Percentiles rank a stretch among this genome's conserved stretches.
phyloP scores from a whole-genome alignment of 2,329 filamentous ascomycete species.

The Coniochaeta sp. region DNA sequence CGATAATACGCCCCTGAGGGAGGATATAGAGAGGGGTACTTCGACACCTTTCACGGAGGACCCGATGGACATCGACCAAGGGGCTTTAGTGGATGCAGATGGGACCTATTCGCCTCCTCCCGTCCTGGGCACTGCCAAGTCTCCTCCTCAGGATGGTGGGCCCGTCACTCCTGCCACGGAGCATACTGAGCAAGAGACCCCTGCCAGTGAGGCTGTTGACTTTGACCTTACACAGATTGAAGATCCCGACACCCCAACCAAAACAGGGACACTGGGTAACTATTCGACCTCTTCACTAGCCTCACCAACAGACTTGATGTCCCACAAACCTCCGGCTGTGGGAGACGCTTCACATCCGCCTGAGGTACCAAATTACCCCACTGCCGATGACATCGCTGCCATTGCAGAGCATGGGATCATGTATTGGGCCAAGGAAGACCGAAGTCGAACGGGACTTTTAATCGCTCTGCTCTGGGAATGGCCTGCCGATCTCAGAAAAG shows the following conservation, averaged over 20 bases:
- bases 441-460: slow-evolving; percentile 15
- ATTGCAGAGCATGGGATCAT: slow-evolving; percentile 9
- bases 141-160: neutral
- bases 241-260: neutral
- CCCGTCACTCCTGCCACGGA: neutral
- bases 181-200: neutral
- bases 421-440: neutral
- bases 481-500: neutral
- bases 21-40: neutral
- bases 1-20: slow-evolving; percentile 5
- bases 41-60: neutral
- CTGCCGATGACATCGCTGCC: slow-evolving; percentile 3
- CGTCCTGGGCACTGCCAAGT: too few species aligned
- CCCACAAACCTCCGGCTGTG: neutral
- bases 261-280: neutral
- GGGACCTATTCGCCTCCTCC: neutral
- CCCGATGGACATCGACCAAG: slow-evolving; percentile 1
- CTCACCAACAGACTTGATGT: neutral
- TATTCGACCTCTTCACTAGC: neutral
- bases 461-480: slow-evolving; percentile 20
- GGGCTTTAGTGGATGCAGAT: neutral
- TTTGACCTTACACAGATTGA: slow-evolving; percentile 5
- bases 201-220: neutral
- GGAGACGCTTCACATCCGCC: neutral
- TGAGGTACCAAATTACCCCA: neutral